phyloP scores from a whole-genome alignment of 2,329 filamentous ascomycete genomes.

The Fusarium heterosporum region DNA sequence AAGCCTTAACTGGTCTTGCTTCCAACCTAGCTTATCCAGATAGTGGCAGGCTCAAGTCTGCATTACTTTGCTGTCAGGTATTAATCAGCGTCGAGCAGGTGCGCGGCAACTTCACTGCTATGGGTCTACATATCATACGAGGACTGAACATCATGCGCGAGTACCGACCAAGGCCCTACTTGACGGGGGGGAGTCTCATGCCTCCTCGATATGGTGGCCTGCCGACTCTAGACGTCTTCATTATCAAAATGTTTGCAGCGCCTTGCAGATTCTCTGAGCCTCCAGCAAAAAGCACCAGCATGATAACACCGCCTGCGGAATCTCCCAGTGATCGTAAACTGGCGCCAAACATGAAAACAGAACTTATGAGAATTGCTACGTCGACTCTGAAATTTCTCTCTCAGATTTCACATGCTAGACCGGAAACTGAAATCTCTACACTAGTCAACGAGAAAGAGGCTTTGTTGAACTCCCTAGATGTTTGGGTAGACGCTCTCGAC shows the following conservation, averaged over 20 bases:
- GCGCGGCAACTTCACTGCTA: conserved; percentile 54
- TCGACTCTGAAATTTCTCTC: conserved; percentile 51
- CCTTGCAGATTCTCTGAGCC: conserved; percentile 57
- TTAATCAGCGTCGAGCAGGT: conserved; percentile 62
- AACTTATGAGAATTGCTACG: conserved; percentile 50
- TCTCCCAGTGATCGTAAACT: conserved; percentile 47
- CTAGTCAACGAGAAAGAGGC: conserved; percentile 48
- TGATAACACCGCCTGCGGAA: conserved; percentile 34
- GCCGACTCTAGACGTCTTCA: conserved; percentile 56
- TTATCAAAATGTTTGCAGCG: conserved; percentile 57
- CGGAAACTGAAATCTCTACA: conserved; percentile 35
- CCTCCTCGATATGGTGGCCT: conserved; percentile 50
- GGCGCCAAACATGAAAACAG: conserved; percentile 53
- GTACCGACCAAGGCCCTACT: conserved; percentile 52
- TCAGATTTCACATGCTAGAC: conserved; percentile 46
- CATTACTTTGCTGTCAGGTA: conserved; percentile 60
- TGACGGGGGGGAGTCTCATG: conserved; percentile 46
- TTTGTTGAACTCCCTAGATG: conserved; percentile 50
- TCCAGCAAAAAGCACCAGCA: conserved; percentile 28
- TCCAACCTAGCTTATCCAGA: conserved; percentile 52
- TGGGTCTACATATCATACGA: conserved; percentile 57
- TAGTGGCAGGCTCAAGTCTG: conserved; percentile 51
- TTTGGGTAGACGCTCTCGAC: conserved; percentile 51
- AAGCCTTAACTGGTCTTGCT: conserved; percentile 56
- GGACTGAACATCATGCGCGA: conserved; percentile 59